Evolutionary conservation across 768 basidiomycete species (phyloP), one percentile per base, ranked within the genome.

Genomic region (Termitomyces sp.): DNA sequence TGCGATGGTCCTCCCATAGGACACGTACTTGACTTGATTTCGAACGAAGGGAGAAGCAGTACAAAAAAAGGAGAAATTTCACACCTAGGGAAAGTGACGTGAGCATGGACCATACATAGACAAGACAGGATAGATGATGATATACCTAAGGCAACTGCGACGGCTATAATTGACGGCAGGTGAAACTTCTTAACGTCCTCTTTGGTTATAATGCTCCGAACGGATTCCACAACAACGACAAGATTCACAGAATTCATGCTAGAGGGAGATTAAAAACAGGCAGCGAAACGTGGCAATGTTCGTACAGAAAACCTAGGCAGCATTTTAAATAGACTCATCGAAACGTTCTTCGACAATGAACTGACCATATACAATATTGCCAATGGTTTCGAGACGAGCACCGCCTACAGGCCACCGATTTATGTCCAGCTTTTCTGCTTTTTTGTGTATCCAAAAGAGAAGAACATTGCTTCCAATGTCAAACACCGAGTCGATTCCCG

Each of bases 1-100:
- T 98, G 63, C 95, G 80, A 63, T 98, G 95, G 68, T 98, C 96
- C 71, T 97, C 92, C 94, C 93, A 98, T 30, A 97, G 81, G n/a
- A 97, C 85, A 46, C 84, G 83, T 2, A 99, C 96, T 72, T 99
- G 97, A 65, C 91, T 95, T 6, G 91, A 94, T 62, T 83, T 84
- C 33, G 80, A 81, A 30, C 92, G 85, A 45, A 96, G 79, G 3
- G 91, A 80, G 65, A 76, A 84, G 71, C 95, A 95, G 73, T 94
- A 97, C 4, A 94, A 37, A 75, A 98, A 98, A 43, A 99, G 82
- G 0, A 87, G 44, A 46, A 93, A 79, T 72, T 99, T 99, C 61
- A 91, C 85, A 50, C 81, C 92, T 94, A 59, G 13, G 48, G 22
- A 43, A 26, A 22, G 27, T 26, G 30, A 39, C 37, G 36, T 44